Conservation (phyloP, 1,284 basidiomycete species). For the Rhodotorula sp. region DNA sequence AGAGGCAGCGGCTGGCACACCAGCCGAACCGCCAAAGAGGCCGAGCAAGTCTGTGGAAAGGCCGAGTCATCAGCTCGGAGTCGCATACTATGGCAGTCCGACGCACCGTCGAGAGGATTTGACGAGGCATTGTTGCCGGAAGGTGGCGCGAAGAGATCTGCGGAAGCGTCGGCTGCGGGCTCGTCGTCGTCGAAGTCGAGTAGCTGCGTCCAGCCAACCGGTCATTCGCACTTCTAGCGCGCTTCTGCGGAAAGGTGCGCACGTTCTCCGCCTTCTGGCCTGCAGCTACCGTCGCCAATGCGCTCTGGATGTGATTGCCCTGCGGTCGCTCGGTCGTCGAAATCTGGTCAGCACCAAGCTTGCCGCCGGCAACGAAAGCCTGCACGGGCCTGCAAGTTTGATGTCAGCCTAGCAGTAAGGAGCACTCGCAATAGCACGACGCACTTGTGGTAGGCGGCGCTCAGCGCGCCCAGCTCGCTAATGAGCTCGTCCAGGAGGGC, state of each 20-base stretch:
- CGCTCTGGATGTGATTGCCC: conserved; percentile 46
- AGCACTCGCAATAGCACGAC: conserved; percentile 57
- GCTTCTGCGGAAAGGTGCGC: conserved; percentile 1
- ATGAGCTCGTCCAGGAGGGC: conserved; percentile 91
- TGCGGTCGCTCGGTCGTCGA: conserved; percentile 1
- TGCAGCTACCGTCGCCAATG: conserved; percentile 79
- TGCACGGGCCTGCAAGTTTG: conserved; percentile 74
- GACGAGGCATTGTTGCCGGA: conserved; percentile 44
- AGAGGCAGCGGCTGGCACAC: background rate
- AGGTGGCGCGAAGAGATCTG: conserved; percentile 34
- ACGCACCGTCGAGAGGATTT: conserved; percentile 70
- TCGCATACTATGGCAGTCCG: conserved; percentile 44
- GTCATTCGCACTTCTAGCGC: no score
- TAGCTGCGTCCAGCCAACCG: conserved; percentile 48
- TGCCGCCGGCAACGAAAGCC: conserved; percentile 52
- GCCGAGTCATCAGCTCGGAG: conserved; percentile 47
- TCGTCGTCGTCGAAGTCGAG: conserved; percentile 84
- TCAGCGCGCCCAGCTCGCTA: conserved; percentile 61
- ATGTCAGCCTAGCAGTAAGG: conserved; percentile 55
- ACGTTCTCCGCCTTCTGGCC: conserved; percentile 87
- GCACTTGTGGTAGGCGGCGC: conserved; percentile 40
- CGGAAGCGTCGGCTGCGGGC: conserved; percentile 63
- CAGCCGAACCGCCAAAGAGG: conserved; percentile 32
- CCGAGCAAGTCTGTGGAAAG: conserved; percentile 44
- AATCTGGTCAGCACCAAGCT: conserved; percentile 71